Percentiles rank a stretch among this genome's conserved stretches.
Evolutionary conservation across 2,329 filamentous ascomycete species (phyloP).

Genomic region (Clonostachys chloroleuca): DNA sequence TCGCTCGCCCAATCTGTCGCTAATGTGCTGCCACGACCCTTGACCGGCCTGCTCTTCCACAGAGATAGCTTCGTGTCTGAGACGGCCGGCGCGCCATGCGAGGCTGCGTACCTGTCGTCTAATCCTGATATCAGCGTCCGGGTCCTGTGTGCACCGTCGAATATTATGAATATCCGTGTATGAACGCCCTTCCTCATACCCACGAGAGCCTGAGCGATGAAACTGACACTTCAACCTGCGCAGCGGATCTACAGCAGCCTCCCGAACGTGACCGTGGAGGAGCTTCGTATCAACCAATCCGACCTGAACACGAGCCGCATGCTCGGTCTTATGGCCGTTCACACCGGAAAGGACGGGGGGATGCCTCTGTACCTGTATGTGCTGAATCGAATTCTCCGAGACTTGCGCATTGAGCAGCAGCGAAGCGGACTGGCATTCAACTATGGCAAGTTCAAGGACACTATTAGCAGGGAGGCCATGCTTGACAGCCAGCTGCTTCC

Average conservation of each 20-base stretch:
- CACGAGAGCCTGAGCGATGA: background rate
- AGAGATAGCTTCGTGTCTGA: constrained; percentile 54
- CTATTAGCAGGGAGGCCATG: constrained; percentile 27
- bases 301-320: constrained; percentile 55
- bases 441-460: constrained; percentile 40
- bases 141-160: constrained; percentile 51
- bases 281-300: constrained; percentile 42
- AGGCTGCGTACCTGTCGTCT: constrained; percentile 52
- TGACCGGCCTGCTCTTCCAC: constrained; percentile 61
- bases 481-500: constrained; percentile 44
- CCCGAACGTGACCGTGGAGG: constrained; percentile 38
- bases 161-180: constrained; percentile 29
- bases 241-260: constrained; percentile 34
- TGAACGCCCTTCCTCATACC: constrained; percentile 10
- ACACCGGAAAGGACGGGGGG: constrained; percentile 32
- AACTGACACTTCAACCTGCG: background rate
- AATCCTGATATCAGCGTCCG: constrained; percentile 36
- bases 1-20: constrained; percentile 41
- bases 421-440: constrained; percentile 28
- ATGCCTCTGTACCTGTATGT: constrained; percentile 56
- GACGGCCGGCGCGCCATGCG: constrained; percentile 44
- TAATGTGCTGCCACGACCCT: constrained; percentile 40
- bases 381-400: constrained; percentile 48
- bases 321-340: constrained; percentile 55
- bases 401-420: constrained; percentile 46